These are phyloP conservation scores for Haematococcus sp. DNA, from an alignment of 139 green algal genomes.

Conservation along the genomic window DNA sequence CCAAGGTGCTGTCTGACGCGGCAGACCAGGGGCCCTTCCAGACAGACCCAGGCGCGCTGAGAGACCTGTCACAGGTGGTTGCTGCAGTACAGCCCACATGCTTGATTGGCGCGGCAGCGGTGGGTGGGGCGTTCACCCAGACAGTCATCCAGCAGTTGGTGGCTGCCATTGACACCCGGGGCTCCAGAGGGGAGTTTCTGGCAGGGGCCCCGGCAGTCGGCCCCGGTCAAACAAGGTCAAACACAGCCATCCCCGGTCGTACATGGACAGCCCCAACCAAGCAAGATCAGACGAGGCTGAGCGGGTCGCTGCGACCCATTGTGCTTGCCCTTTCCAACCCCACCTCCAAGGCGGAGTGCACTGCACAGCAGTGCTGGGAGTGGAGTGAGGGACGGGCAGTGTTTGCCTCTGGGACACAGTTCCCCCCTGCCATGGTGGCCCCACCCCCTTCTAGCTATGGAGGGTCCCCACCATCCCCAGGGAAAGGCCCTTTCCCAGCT, in stretches of 20 bases:
- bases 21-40: not conserved
- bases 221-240: too few relatives aligned
- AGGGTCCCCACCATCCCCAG: not conserved
- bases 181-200: too few relatives aligned
- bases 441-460: not conserved
- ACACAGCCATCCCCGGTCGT: too few relatives aligned
- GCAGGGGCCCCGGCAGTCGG: too few relatives aligned
- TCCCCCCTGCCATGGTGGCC: conserved; percentile 11
- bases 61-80: conserved; percentile 25
- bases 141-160: conserved; percentile 43
- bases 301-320: conserved; percentile 48
- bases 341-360: conserved; percentile 84
- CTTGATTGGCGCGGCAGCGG: conserved; percentile 59
- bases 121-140: conserved; percentile 53
- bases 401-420: conserved; percentile 77
- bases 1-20: not conserved
- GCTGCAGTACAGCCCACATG: conserved; percentile 44
- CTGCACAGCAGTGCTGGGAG: conserved; percentile 30
- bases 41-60: not conserved
- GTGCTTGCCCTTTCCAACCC: conserved; percentile 91
- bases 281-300: not conserved
- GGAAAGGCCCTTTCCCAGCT: not conserved
- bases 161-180: not conserved
- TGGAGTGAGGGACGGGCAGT: conserved; percentile 60
- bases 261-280: too few relatives aligned